Conservation (phyloP, 371 early-diverging fungal species). For the Mortierella sp. region DNA sequence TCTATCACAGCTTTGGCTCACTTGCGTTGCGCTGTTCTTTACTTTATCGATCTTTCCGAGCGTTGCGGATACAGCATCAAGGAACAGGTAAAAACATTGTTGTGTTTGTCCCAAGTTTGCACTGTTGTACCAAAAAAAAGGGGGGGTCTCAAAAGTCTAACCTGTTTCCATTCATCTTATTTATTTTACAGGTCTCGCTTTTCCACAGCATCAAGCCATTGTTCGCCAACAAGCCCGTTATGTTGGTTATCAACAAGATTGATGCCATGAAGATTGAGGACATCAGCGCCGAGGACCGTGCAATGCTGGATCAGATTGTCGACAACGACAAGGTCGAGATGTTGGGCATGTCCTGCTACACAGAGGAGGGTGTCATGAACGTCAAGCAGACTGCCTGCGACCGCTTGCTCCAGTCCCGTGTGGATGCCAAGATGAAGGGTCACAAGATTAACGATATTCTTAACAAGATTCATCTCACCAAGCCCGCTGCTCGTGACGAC, state of each 20-base stretch:
- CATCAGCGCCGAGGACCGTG: conserved; percentile 80
- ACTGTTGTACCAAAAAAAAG: background rate
- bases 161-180: background rate
- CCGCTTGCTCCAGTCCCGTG: conserved; percentile 91
- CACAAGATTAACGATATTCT: conserved; percentile 93
- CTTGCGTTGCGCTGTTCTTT: conserved; percentile 97
- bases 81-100: conserved; percentile 80
- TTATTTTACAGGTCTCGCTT: conserved; percentile 71
- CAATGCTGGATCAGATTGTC: conserved; percentile 80
- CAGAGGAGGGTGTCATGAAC: conserved; percentile 97
- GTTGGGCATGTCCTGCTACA: conserved; percentile 89
- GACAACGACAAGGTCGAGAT: conserved; percentile 81
- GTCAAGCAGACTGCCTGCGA: conserved; percentile 96
- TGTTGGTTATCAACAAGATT: conserved; percentile 98
- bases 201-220: conserved; percentile 98
- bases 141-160: background rate
- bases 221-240: conserved; percentile 98
- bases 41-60: conserved; percentile 99
- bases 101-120: background rate
- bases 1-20: conserved; percentile 99
- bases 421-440: conserved; percentile 95
- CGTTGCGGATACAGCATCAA: conserved; percentile 99
- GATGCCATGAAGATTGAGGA: conserved; percentile 92
- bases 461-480: conserved; percentile 95
- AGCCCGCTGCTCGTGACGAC: conserved; percentile 89